Percentiles rank a stretch among this genome's conserved stretches.
These are phyloP conservation scores for Triadica sebifera DNA, from an alignment of 345 rosid genomes.

Conservation along the genomic window DNA sequence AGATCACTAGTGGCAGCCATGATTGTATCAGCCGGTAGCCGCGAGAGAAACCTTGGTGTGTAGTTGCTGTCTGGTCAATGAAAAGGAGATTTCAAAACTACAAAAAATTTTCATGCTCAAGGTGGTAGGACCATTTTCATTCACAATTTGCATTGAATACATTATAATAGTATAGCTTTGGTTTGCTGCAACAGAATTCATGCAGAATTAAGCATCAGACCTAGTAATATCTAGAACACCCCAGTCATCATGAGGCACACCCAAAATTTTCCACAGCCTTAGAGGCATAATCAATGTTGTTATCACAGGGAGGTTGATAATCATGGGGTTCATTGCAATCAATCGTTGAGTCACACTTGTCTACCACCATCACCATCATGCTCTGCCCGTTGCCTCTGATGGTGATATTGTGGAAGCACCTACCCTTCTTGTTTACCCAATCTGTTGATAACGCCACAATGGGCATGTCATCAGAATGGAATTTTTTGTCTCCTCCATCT, in stretches of 20 bases:
- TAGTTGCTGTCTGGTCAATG: neutral
- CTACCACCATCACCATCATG: slow-evolving; percentile 33
- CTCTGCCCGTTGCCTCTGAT: slow-evolving; percentile 31
- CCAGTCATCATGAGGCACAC: slow-evolving; percentile 15
- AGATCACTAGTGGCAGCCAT: neutral
- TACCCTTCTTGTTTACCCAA: slow-evolving; percentile 27
- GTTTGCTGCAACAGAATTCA: too few relatives aligned
- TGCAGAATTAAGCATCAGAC: slow-evolving; percentile 29
- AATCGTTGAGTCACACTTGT: slow-evolving; percentile 33
- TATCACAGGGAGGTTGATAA: slow-evolving; percentile 29
- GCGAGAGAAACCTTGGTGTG: too few relatives aligned
- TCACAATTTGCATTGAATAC: too few relatives aligned
- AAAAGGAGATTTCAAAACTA: neutral
- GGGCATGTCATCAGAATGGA: slow-evolving; percentile 14
- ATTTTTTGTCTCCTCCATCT: slow-evolving; percentile 26
- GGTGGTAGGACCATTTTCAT: too few relatives aligned
- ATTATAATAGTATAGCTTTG: too few relatives aligned
- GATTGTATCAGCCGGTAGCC: neutral
- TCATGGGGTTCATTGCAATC: slow-evolving; percentile 30
- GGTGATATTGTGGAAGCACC: slow-evolving; percentile 26
- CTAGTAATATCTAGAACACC: slow-evolving; percentile 34
- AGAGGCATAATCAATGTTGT: slow-evolving; percentile 33
- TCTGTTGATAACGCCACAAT: slow-evolving; percentile 34
- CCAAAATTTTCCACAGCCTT: slow-evolving; percentile 39
- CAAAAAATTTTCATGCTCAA: neutral